Evolutionary conservation across 169 alveolate genomes (phyloP), one percentile per base, ranked within the genome.

Genomic region (Theileria orientalis): DNA sequence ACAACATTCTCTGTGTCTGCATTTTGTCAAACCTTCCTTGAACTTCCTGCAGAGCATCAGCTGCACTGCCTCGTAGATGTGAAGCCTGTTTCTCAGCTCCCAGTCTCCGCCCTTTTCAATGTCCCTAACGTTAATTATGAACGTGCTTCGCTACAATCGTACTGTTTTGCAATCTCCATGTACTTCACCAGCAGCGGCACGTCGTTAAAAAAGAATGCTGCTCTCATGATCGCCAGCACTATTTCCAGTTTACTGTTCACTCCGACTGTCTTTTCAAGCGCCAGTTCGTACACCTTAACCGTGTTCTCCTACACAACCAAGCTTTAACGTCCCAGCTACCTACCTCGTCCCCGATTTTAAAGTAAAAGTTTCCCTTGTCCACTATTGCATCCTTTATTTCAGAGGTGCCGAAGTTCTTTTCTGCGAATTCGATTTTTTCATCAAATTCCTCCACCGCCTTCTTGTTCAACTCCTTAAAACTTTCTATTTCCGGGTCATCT

Each of bases 51-150:
- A 84, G 62, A 93, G 62, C 70, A 92, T 82, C 68, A 85, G 82
- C 61, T 90, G 84, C 30, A 95, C 70, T 37, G 96, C 96, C 61
- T 95, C 97, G 75, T 95, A 96, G 30, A 97, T 97, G 86, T 96
- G 97, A 40, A 97, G 91, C 79, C 97, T 93, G 79, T 97, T 97
- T 79, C 94, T 93, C 75, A 97, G 93, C 88, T 97, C 99, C 99
- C 99, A 97, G 80, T 97, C 99, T 13, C 98, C 99, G 44, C 99
- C 98, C 40, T 92, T 96, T 59, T 95, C 98, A 69, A 96, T 90
- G 33, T 93, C 92, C 59, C 90, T 88, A 74, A 67, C 69, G 35
- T 87, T 78, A 46, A 1, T n/a, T 46, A 21, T 44, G 35, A 19
- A 73, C 25, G 23, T 19, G 21, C 19, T 3, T 1, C 33, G 25